Percentiles rank a stretch among this genome's conserved stretches.
phyloP scores from a whole-genome alignment of 495 filamentous ascomycete species.

The Hypoxylon perforatum region DNA sequence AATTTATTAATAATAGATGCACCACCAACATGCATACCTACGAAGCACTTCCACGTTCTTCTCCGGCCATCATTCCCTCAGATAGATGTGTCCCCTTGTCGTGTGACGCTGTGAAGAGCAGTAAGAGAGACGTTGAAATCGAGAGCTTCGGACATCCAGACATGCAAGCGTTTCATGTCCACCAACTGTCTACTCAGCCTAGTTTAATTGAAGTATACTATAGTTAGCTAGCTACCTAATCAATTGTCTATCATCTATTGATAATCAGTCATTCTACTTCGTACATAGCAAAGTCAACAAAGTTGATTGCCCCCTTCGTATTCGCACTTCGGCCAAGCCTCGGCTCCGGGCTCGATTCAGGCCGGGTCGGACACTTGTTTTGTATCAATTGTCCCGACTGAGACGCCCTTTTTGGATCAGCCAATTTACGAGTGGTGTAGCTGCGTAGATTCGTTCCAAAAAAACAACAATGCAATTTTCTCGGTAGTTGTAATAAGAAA shows the following conservation, averaged over 20 bases:
- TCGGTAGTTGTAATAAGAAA: too few species aligned
- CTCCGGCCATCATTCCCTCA: conserved; percentile 23
- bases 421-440: neutral
- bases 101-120: conserved; percentile 12
- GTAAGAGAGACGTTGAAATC: neutral
- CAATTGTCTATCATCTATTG: conserved; percentile 1
- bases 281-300: too few species aligned
- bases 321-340: conserved; percentile 8
- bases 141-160: conserved; percentile 1
- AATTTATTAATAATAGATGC: conserved; percentile 35
- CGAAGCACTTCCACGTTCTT: conserved; percentile 26
- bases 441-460: neutral
- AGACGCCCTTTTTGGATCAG: conserved; percentile 4
- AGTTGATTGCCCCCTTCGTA: neutral
- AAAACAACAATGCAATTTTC: too few species aligned
- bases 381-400: conserved; percentile 28
- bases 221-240: neutral
- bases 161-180: conserved; percentile 2
- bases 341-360: conserved; percentile 12
- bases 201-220: too few species aligned
- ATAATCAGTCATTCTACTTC: neutral
- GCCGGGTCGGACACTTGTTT: conserved; percentile 27
- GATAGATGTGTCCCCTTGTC: conserved; percentile 11
- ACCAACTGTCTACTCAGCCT: neutral
- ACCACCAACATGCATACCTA: neutral